A percentile compares a stretch with the other conserved stretches of the same genome.
Conservation (phyloP, 2,329 filamentous ascomycete genomes). For the Pestalotiopsis sp. region DNA sequence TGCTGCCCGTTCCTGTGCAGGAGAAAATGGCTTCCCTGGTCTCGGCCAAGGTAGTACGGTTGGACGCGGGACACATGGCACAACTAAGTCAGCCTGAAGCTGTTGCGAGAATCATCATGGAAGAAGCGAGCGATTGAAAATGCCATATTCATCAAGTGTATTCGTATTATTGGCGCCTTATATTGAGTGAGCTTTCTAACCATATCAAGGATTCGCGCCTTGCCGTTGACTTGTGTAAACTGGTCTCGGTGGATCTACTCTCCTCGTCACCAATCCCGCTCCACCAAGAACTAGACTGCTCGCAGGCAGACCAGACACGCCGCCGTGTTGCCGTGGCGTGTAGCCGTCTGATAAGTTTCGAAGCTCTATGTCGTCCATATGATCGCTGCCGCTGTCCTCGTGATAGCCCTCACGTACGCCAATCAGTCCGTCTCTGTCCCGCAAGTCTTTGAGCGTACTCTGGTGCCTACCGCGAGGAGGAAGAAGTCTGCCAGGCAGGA, state of each 20-base stretch:
- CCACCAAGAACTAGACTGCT: too few species aligned
- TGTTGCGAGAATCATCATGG: neutral
- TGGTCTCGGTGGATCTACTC: too few species aligned
- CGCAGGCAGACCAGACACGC: too few species aligned
- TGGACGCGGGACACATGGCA: slow-evolving; percentile 1
- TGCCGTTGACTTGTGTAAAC: too few species aligned
- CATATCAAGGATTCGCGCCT: too few species aligned
- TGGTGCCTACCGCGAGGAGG: neutral
- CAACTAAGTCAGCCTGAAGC: neutral
- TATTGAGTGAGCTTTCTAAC: neutral
- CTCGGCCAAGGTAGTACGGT: neutral
- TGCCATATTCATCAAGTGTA: neutral
- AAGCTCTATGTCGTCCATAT: too few species aligned
- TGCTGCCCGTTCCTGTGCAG: slow-evolving; percentile 7
- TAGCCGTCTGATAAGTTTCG: too few species aligned
- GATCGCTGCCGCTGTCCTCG: too few species aligned
- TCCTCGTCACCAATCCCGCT: too few species aligned
- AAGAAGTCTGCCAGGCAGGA: neutral
- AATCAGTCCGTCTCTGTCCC: too few species aligned
- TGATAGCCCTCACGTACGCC: too few species aligned
- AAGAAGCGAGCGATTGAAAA: neutral
- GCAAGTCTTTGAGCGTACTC: neutral
- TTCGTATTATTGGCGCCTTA: neutral
- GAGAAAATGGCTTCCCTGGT: slow-evolving; percentile 1
- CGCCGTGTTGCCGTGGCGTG: too few species aligned